A percentile compares a stretch with the other conserved stretches of the same genome.
These are phyloP conservation scores for Solanum hybrid DNA, from an alignment of 305 asterid species.

Conservation along the genomic window DNA sequence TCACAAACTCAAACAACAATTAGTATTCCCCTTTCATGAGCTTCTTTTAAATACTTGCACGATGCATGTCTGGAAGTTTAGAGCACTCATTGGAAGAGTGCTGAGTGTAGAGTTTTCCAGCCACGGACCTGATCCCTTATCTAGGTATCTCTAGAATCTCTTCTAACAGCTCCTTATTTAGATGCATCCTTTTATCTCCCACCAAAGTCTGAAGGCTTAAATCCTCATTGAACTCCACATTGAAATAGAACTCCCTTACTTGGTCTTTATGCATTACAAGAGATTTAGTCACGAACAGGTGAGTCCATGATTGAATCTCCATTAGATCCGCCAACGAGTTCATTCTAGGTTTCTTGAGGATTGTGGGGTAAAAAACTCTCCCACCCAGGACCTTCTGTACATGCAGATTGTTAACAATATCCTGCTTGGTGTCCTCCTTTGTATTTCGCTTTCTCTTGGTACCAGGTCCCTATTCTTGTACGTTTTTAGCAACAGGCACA, in stretches of 20 bases:
- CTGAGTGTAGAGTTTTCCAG: not conserved
- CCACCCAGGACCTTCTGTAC: not conserved
- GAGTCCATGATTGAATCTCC: not conserved
- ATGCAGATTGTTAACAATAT: not conserved
- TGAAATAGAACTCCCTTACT: not conserved
- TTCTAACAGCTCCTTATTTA: not conserved
- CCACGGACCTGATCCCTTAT: not conserved
- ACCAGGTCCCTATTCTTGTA: not conserved
- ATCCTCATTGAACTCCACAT: not conserved
- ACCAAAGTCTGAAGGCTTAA: not conserved
- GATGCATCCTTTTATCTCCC: not conserved
- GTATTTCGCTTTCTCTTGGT: not conserved
- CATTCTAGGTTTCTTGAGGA: not conserved
- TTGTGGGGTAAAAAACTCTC: not conserved
- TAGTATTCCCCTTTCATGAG: not conserved
- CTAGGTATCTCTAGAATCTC: not conserved
- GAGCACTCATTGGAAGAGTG: not conserved
- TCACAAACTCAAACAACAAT: not conserved
- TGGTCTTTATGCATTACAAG: not conserved
- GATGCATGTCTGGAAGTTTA: not conserved
- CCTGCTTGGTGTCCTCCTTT: not conserved
- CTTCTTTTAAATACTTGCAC: not conserved
- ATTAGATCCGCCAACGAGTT: not conserved
- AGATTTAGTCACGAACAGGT: not conserved
- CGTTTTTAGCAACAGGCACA: not conserved